Percentiles rank a stretch among this genome's conserved stretches.
Evolutionary conservation across 768 basidiomycete genomes (phyloP).

Genomic region (Naganishia friedmannii): DNA sequence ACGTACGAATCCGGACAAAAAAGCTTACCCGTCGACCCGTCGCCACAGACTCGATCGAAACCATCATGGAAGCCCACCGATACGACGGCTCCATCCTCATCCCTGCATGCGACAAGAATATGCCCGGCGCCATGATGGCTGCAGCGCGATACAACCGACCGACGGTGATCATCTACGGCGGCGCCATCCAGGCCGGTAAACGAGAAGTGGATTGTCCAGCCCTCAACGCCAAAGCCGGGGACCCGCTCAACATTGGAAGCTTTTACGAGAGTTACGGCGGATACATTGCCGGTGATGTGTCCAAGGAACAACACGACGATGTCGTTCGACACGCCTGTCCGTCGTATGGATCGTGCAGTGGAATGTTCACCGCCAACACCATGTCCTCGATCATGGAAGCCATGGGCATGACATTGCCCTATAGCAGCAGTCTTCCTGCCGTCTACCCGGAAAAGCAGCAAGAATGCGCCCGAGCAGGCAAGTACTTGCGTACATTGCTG

Average conservation of each 20-base stretch:
- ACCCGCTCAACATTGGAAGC: constrained; percentile 52
- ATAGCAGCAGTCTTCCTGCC: constrained; percentile 65
- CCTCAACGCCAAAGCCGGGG: constrained; percentile 74
- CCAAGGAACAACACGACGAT: constrained; percentile 74
- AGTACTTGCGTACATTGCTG: constrained; percentile 70
- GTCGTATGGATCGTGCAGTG: constrained; percentile 74
- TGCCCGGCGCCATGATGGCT: constrained; percentile 85
- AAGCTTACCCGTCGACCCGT: neutral
- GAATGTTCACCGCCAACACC: constrained; percentile 66
- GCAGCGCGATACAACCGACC: constrained; percentile 82
- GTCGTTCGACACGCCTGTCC: constrained; percentile 83
- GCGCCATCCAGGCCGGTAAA: constrained; percentile 73
- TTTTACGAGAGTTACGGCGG: constrained; percentile 74
- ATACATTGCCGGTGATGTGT: constrained; percentile 65
- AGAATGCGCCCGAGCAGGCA: constrained; percentile 75
- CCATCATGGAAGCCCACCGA: constrained; percentile 58
- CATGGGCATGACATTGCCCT: constrained; percentile 79
- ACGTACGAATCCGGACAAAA: neutral
- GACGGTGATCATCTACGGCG: constrained; percentile 79
- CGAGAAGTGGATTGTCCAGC: constrained; percentile 74
- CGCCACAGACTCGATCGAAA: constrained; percentile 57
- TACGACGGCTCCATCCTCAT: constrained; percentile 73
- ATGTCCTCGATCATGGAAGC: constrained; percentile 57
- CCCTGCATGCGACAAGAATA: constrained; percentile 58
- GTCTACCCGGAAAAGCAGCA: constrained; percentile 67